Evolutionary conservation across 371 early-diverging fungal genomes (phyloP), one percentile per base, ranked within the genome.

Genomic region (Umbelopsis sp.): DNA sequence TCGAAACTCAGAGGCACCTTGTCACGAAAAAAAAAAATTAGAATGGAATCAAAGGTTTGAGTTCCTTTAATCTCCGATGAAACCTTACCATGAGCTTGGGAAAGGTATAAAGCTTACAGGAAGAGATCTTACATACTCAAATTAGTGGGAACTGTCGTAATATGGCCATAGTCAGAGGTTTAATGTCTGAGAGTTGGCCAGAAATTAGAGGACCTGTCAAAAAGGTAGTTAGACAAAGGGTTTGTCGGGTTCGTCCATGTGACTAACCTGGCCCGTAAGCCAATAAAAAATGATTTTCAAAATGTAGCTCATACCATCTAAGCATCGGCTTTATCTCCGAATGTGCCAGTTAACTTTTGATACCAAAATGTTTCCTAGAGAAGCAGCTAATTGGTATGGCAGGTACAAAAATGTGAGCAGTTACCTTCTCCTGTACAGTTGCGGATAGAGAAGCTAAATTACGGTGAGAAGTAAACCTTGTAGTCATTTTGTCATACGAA

Each of bases 221-320:
- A 18, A 10, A 35, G 35, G 4, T 32, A 57, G 41, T 41, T 57
- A 18, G 29, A 37, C 37, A 29, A 57, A 32, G 29, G 29, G 35
- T 16, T 29, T 1, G 35, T 11, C 29, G 29, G 29, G 35, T 16
- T 29, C 3, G 35, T 11, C 29, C 57, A 35, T 57, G 57, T 57
- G 57, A 57, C 57, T 57, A 48, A 20, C 18, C 29, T 1, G 4
- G 3, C 35, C 32, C 12, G 35, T 24, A 29, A 29, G 22, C 57
- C 57, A 57, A 57, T 57, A 14, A 57, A 57, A 57, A 57, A 57
- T 57, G 57, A 57, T 57, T 57, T 57, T 57, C 57, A 18, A 35
- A 14, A 35, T 3, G n/a, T 50, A 9, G 4, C 35, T 22, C 22
- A 22, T 22, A 22, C 22, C 22, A 22, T 22, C 14, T 14, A 35